These are phyloP conservation scores for Raphanus sativus DNA, from an alignment of 345 rosid species.

Conservation along the genomic window DNA sequence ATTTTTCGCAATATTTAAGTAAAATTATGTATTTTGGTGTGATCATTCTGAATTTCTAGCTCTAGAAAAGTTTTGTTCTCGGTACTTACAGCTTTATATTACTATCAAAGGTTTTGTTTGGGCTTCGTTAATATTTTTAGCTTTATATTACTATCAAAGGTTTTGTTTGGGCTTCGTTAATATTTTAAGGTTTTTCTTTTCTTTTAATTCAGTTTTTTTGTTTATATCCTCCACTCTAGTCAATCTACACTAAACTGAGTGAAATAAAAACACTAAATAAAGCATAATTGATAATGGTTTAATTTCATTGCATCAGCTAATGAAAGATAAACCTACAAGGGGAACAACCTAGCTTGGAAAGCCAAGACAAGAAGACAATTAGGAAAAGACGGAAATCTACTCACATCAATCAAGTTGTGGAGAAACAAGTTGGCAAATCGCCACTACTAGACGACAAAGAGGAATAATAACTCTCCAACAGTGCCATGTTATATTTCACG, in stretches of 20 bases:
- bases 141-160: background rate
- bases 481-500: conserved; percentile 27
- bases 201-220: background rate
- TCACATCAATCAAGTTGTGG: conserved; percentile 28
- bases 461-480: conserved; percentile 31
- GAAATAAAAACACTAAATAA: background rate
- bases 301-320: conserved; percentile 7
- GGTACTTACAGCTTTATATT: background rate
- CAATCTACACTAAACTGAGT: background rate
- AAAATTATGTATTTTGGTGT: background rate
- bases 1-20: background rate
- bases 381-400: background rate
- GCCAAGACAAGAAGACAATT: conserved; percentile 1
- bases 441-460: conserved; percentile 21
- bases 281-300: background rate
- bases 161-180: background rate
- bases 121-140: background rate
- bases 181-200: background rate
- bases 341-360: conserved; percentile 15
- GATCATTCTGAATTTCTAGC: background rate
- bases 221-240: background rate
- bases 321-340: conserved; percentile 19
- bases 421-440: conserved; percentile 24
- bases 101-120: background rate
- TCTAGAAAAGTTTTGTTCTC: background rate